Percentiles rank a stretch among this genome's conserved stretches.
Conservation (phyloP, 305 asterid species). For the Salvia sclarea region DNA sequence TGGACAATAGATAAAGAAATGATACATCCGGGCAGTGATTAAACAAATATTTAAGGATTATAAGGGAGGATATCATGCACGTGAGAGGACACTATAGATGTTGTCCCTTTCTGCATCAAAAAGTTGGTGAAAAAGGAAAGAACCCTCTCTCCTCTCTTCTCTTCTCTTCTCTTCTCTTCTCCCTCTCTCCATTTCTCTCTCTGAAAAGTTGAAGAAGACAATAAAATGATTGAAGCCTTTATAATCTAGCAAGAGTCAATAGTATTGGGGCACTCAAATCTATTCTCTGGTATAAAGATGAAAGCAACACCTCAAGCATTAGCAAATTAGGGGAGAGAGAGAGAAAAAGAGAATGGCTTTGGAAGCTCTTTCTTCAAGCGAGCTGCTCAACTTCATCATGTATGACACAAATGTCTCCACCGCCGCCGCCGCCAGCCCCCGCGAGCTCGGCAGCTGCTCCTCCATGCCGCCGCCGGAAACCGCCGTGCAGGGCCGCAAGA, state of each 20-base stretch:
- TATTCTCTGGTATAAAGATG: constrained; percentile 41
- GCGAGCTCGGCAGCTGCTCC: constrained; percentile 28
- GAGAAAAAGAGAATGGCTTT: constrained; percentile 56
- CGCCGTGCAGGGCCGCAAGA: constrained; percentile 53
- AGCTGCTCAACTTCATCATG: constrained; percentile 74
- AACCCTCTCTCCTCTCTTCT: constrained; percentile 12
- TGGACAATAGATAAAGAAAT: too few relatives aligned
- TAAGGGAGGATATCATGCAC: constrained; percentile 38
- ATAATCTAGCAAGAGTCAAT: constrained; percentile 51
- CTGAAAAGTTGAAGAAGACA: constrained; percentile 49
- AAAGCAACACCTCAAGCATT: constrained; percentile 24
- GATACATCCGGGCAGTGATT: neutral
- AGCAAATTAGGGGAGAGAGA: constrained; percentile 4
- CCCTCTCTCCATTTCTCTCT: constrained; percentile 23
- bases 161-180: constrained; percentile 13
- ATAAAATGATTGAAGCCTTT: constrained; percentile 61
- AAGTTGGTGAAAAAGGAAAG: constrained; percentile 45
- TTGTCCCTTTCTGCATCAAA: constrained; percentile 51
- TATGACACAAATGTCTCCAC: constrained; percentile 49
- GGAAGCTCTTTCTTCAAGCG: constrained; percentile 74
- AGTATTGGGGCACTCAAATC: constrained; percentile 45
- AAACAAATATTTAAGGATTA: neutral
- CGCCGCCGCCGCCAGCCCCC: constrained; percentile 32
- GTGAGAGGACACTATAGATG: constrained; percentile 56
- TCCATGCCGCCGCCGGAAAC: constrained; percentile 26